Evolutionary conservation across 345 rosid genomes (phyloP).

Genomic region (Microthlaspi erraticum): DNA sequence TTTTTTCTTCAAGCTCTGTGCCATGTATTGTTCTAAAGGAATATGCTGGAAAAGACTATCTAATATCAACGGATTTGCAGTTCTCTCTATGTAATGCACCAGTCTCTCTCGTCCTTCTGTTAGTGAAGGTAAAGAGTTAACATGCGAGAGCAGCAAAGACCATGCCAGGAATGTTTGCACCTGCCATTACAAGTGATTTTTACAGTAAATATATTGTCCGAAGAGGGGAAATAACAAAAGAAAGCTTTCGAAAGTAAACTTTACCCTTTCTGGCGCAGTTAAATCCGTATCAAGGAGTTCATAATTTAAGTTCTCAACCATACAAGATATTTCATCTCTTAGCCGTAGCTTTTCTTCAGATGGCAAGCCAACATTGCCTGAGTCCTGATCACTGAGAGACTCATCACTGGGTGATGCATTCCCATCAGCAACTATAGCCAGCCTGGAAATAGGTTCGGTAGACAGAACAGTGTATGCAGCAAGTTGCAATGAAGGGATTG

Average conservation of each 20-base stretch:
- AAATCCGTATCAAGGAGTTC: constrained; percentile 79
- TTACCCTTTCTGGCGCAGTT: constrained; percentile 76
- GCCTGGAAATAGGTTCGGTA: constrained; percentile 69
- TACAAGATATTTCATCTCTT: constrained; percentile 69
- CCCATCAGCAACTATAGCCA: constrained; percentile 68
- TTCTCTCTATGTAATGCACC: constrained; percentile 81
- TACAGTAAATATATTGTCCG: constrained; percentile 14
- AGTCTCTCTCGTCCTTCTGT: constrained; percentile 70
- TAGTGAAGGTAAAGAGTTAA: constrained; percentile 66
- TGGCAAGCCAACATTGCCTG: constrained; percentile 47
- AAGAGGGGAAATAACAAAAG: constrained; percentile 16
- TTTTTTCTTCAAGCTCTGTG: constrained; percentile 73
- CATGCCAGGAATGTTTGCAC: constrained; percentile 80
- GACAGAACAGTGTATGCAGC: constrained; percentile 89
- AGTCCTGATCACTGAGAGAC: constrained; percentile 51
- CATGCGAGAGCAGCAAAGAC: constrained; percentile 85
- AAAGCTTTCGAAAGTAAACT: constrained; percentile 29
- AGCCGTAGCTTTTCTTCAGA: constrained; percentile 61
- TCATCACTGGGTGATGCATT: constrained; percentile 45
- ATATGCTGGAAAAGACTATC: constrained; percentile 95
- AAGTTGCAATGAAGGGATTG: constrained; percentile 70
- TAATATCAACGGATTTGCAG: constrained; percentile 63
- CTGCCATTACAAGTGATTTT: constrained; percentile 52
- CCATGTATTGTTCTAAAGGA: constrained; percentile 60
- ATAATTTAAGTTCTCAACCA: constrained; percentile 69